A percentile compares a stretch with the other conserved stretches of the same genome.
phyloP scores from a whole-genome alignment of 345 rosid species.

The Acer negundo region DNA sequence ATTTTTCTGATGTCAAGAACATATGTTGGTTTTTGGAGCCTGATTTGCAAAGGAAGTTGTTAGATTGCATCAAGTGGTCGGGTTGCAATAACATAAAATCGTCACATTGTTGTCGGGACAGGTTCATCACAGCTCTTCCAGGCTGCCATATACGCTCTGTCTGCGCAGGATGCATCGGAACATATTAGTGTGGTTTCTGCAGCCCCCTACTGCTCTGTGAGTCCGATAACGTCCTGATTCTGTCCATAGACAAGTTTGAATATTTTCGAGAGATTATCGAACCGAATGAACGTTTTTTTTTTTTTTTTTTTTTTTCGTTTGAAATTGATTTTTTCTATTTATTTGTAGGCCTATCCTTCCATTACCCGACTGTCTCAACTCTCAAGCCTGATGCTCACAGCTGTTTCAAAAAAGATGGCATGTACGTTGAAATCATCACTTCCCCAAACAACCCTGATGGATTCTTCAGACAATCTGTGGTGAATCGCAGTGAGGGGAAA shows the following conservation, averaged over 20 bases:
- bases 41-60: conserved; percentile 61
- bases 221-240: conserved; percentile 26
- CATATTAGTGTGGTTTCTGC: conserved; percentile 81
- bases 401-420: conserved; percentile 53
- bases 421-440: conserved; percentile 86
- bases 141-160: conserved; percentile 81
- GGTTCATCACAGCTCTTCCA: conserved; percentile 90
- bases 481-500: conserved; percentile 64
- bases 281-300: too few relatives aligned
- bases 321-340: conserved; percentile 18
- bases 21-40: conserved; percentile 94
- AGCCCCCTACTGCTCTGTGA: conserved; percentile 78
- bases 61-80: conserved; percentile 70
- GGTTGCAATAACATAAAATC: conserved; percentile 68
- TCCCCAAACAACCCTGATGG: conserved; percentile 98
- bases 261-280: too few relatives aligned
- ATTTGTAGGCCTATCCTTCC: conserved; percentile 69
- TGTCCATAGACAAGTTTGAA: background rate
- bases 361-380: conserved; percentile 70
- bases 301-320: background rate
- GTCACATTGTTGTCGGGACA: conserved; percentile 78
- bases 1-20: conserved; percentile 66
- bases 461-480: conserved; percentile 54
- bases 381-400: conserved; percentile 59
- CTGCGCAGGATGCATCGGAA: conserved; percentile 53